Percentiles rank a stretch among this genome's conserved stretches.
Conservation (phyloP, 768 basidiomycete species). For the Roridomyces roridus region DNA sequence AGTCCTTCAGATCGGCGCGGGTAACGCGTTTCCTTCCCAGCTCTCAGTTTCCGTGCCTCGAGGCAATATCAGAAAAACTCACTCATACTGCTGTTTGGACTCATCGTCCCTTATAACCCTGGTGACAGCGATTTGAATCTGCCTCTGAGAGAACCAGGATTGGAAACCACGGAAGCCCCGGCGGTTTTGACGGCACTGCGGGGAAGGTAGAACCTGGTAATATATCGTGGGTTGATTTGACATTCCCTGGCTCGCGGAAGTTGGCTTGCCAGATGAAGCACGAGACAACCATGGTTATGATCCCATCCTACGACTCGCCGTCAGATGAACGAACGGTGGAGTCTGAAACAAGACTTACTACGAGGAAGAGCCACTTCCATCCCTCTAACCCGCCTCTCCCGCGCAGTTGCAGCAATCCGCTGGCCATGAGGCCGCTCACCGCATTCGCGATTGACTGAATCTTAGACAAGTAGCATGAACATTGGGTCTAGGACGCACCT, state of each 20-base stretch:
- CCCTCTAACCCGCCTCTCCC: slow-evolving; percentile 42
- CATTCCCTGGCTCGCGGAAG: neutral
- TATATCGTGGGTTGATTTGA: neutral
- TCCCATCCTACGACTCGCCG: slow-evolving; percentile 32
- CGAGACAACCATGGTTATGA: slow-evolving; percentile 42
- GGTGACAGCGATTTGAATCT: slow-evolving; percentile 43
- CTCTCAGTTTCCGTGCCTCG: neutral
- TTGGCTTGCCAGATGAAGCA: slow-evolving; percentile 37
- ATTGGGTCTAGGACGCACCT: slow-evolving; percentile 11
- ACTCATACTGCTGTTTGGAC: slow-evolving; percentile 46
- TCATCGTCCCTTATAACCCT: slow-evolving; percentile 44
- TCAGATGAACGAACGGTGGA: neutral
- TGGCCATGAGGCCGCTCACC: slow-evolving; percentile 47
- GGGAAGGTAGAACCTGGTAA: slow-evolving; percentile 44
- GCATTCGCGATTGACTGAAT: slow-evolving; percentile 40
- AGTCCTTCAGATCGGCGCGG: slow-evolving; percentile 43
- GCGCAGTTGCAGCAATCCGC: slow-evolving; percentile 43
- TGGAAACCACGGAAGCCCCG: slow-evolving; percentile 41
- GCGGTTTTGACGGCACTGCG: slow-evolving; percentile 32
- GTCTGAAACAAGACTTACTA: slow-evolving; percentile 13
- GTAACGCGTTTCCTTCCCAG: slow-evolving; percentile 36
- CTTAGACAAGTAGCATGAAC: neutral
- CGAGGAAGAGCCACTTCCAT: slow-evolving; percentile 49
- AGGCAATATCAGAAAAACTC: slow-evolving; percentile 5
- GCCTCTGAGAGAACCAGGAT: slow-evolving; percentile 41